A percentile compares a stretch with the other conserved stretches of the same genome.
Evolutionary conservation across 2,329 filamentous ascomycete genomes (phyloP).

Genomic region (Scedosporium aurantiacum): DNA sequence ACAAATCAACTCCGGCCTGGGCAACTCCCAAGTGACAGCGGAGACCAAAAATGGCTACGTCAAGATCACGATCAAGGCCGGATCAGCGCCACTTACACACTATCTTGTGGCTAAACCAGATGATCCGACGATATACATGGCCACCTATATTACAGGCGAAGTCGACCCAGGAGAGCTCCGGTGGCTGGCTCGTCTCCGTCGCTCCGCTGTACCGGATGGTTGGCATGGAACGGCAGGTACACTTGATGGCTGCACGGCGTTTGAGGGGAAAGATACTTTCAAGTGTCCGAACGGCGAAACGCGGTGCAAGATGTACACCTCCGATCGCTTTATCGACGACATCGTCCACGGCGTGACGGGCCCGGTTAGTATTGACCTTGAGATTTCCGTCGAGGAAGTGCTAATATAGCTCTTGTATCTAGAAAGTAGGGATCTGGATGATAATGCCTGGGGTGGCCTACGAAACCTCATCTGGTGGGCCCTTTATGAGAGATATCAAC

Average conservation of each 20-base stretch:
- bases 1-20: constrained; percentile 49
- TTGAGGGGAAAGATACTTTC: constrained; percentile 51
- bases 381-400: no score
- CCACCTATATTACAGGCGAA: constrained; percentile 49
- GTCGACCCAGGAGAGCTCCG: constrained; percentile 49
- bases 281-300: constrained; percentile 46
- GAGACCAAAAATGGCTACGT: constrained; percentile 33
- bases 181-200: constrained; percentile 50
- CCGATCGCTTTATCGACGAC: constrained; percentile 59
- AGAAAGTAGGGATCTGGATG: neutral
- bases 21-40: constrained; percentile 42
- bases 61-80: constrained; percentile 49
- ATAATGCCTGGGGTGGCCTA: neutral
- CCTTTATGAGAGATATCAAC: constrained; percentile 57
- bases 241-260: constrained; percentile 31
- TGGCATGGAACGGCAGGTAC: constrained; percentile 48
- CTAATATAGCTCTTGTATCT: neutral
- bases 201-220: constrained; percentile 36
- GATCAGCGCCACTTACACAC: constrained; percentile 42
- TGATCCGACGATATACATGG: constrained; percentile 48
- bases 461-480: constrained; percentile 53
- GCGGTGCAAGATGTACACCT: constrained; percentile 59
- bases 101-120: constrained; percentile 52
- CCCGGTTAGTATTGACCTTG: neutral
- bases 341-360: constrained; percentile 50